Evolutionary conservation across 768 basidiomycete genomes (phyloP), one percentile per base, ranked within the genome.

Genomic region (Boletus speciosus): DNA sequence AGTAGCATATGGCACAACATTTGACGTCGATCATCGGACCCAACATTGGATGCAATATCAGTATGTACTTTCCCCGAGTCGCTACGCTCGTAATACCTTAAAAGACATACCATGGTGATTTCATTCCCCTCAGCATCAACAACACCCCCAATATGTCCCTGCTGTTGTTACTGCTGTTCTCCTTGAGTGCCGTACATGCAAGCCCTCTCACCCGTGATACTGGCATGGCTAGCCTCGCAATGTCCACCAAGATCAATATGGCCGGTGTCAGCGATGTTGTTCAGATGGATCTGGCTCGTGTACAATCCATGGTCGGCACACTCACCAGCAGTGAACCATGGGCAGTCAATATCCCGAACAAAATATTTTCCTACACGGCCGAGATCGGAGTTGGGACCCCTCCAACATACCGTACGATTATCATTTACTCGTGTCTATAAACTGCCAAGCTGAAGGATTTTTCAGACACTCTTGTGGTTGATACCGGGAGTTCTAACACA

Each of bases 401-500:
- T 25, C 43, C 68, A 16, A 51, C 58, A 12, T 48, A 61, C 19
- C 59, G 71, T 73, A 42, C 38, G 68, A 49, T 6, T 21, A 14
- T 23, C 19, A 11, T 23, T 31, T n/a, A 21, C 5, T 6, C 29
- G 21, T 35, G 6, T 19, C 31, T 15, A 45, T 12, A 19, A 21
- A 31, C 7, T n/a, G 4, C 12, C n/a, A 36, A 36, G 21, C 44
- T 37, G 11, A n/a, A 3, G 5, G 9, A 27, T 14, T 35, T 42
- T 21, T 19, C 6, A 72, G 72, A 66, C 41, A 56, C 55, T 7
- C 63, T 70, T 36, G 16, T 70, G 11, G 58, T 70, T 19, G 69
- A 70, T 42, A 70, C 69, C 12, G 69, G 69, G 27, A 71, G 70
- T 34, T 62, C 65, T 8, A 70, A 67, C 58, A 70, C 65, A 4